These are phyloP conservation scores for Colletotrichum trifolii DNA, from an alignment of 2,329 filamentous ascomycete genomes.

Conservation along the genomic window DNA sequence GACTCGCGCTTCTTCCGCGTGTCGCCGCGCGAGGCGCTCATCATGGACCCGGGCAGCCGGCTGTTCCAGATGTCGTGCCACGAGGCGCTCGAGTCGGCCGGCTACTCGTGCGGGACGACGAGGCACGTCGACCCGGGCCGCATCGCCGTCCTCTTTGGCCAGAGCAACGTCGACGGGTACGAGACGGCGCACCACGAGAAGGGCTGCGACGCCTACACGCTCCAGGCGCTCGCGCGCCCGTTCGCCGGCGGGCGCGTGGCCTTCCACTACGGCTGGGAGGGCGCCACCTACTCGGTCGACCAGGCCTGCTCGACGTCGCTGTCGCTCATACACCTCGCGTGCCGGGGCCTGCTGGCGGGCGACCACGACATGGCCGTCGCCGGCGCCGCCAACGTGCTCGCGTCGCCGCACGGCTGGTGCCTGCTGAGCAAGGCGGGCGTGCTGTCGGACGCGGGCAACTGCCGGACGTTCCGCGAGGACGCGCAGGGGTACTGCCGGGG, in stretches of 20 bases:
- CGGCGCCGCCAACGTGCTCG: conserved; percentile 53
- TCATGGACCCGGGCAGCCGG: conserved; percentile 33
- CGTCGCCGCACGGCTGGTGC: conserved; percentile 1
- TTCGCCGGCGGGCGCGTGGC: too few species aligned
- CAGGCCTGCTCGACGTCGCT: too few species aligned
- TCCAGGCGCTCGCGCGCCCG: too few species aligned
- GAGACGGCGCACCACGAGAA: too few species aligned
- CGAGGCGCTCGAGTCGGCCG: neutral
- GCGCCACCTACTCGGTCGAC: too few species aligned
- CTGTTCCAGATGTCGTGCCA: neutral
- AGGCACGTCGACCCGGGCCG: too few species aligned
- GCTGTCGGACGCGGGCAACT: conserved; percentile 45
- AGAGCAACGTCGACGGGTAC: too few species aligned
- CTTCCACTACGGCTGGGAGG: too few species aligned
- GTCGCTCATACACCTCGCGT: conserved; percentile 45
- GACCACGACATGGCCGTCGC: conserved; percentile 49
- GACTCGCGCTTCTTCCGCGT: conserved; percentile 54
- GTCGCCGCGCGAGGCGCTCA: conserved; percentile 39
- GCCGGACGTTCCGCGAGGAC: conserved; percentile 46
- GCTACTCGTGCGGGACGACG: too few species aligned
- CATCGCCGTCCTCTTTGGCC: too few species aligned
- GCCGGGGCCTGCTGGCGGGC: conserved; percentile 42
- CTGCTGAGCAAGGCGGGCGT: conserved; percentile 40
- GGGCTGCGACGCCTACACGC: too few species aligned
- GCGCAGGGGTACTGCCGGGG: conserved; percentile 62